Conservation (phyloP, 108 stramenopile species). For the Craspedostauros australis region DNA sequence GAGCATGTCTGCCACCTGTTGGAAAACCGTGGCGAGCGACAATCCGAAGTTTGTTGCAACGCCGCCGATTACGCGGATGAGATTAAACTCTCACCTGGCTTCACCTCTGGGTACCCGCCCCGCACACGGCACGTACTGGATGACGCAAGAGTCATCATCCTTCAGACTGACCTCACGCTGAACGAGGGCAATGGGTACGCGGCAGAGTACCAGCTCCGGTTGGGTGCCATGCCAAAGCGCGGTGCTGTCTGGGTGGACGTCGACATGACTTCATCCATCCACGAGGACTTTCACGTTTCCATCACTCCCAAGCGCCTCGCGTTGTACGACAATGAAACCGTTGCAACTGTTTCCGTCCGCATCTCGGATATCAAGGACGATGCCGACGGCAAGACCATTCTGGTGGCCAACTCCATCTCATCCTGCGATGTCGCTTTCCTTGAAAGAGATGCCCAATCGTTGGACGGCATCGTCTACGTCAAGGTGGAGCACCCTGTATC, state of each 20-base stretch:
- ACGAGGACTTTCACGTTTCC: not conserved
- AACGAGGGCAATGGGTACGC: not conserved
- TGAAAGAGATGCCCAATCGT: too few relatives aligned
- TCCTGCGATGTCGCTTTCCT: conserved; percentile 6
- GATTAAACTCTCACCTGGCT: conserved; percentile 11
- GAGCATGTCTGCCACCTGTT: conserved; percentile 5
- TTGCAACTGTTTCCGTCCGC: not conserved
- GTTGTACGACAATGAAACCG: not conserved
- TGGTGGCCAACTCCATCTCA: not conserved
- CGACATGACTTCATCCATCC: not conserved
- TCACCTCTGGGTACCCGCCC: conserved; percentile 7
- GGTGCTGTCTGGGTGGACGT: conserved; percentile 17
- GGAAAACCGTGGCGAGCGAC: not conserved
- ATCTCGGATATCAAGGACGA: not conserved
- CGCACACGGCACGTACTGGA: conserved; percentile 4
- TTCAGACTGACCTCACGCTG: not conserved
- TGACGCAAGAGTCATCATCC: conserved; percentile 6
- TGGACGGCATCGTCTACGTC: too few relatives aligned
- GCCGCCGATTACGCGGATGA: conserved; percentile 14
- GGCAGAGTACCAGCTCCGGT: not conserved
- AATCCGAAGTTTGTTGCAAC: conserved; percentile 8
- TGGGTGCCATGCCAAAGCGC: conserved; percentile 9
- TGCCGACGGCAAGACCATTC: not conserved
- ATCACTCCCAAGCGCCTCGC: not conserved
- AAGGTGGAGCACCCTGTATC: too few relatives aligned